Evolutionary conservation across 1,284 basidiomycete genomes (phyloP), one percentile per base, ranked within the genome.

Genomic region (Pseudozyma sp.): DNA sequence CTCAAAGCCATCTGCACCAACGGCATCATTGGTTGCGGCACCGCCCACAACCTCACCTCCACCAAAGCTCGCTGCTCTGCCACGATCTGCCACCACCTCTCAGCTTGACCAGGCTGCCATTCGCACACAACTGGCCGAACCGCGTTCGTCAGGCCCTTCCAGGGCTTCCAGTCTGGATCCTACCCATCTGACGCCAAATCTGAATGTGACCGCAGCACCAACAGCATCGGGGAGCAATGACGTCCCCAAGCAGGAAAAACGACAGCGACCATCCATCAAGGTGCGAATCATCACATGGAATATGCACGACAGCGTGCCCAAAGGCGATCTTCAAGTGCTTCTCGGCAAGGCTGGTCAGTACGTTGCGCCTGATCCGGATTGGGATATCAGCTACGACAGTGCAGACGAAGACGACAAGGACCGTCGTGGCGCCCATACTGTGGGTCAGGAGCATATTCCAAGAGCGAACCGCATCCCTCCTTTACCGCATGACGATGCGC

Each of bases 291-390:
- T 87, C 48, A 87, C 87, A 1, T 88, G 87, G 87, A 88, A 88
- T 69, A 87, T 88, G 86, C 78, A 80, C 52, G 87, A 86, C 11
- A 84, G 85, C 1, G 67, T 88, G 36, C 86, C 87, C 48, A 80
- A 93, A 90, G 93, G 92, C 11, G 90, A 94, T 80, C 85, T 94
- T 48, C 88, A 89, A 74, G 91, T 93, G 58, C 86, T 94, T 6
- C 86, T 94, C 14, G 92, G 92, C 31, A 87, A 87, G 44, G 89
- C 93, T 9, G 89, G 89, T 6, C 83, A 87, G 14, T 89, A 90
- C 77, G 86, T 85, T 40, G 79, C 86, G 16, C 75, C 86, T 3
- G 69, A 68, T n/a, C 55, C 56, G 3, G 76, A 63, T 18, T 82
- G 80, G 80, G 80, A 82, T 39, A 52, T 66, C 34, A 70, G 65